Percentiles rank a stretch among this genome's conserved stretches.
Evolutionary conservation across 768 basidiomycete genomes (phyloP).

Genomic region (Pleurotus tuber-regium): DNA sequence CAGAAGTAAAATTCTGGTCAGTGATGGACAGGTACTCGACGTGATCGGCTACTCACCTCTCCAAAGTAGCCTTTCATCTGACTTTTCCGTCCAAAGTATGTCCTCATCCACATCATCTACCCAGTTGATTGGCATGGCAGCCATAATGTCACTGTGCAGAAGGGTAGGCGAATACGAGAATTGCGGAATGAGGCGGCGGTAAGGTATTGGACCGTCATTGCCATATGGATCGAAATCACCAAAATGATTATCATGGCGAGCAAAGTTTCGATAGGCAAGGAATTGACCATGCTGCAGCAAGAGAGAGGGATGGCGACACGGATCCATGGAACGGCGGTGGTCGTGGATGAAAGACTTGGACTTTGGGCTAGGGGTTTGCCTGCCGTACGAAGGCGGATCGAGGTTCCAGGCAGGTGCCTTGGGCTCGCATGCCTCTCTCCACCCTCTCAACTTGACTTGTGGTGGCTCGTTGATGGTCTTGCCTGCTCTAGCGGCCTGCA

Average conservation of each 20-base stretch:
- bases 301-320: constrained; percentile 43
- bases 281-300: constrained; percentile 52
- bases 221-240: no score
- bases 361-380: constrained; percentile 30
- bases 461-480: constrained; percentile 34
- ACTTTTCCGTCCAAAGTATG: constrained; percentile 69
- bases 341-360: constrained; percentile 45
- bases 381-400: constrained; percentile 32
- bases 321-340: constrained; percentile 46
- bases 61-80: constrained; percentile 66
- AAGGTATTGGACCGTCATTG: constrained; percentile 44
- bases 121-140: constrained; percentile 47
- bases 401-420: constrained; percentile 34
- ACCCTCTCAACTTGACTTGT: constrained; percentile 26
- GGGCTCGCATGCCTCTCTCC: constrained; percentile 39
- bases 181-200: constrained; percentile 41
- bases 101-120: constrained; percentile 38
- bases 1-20: no score
- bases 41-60: no score
- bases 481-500: constrained; percentile 24
- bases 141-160: constrained; percentile 55
- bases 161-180: constrained; percentile 51
- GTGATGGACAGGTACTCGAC: no score
- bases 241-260: no score
- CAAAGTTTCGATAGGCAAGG: constrained; percentile 45